A percentile compares a stretch with the other conserved stretches of the same genome.
phyloP scores from a whole-genome alignment of 768 basidiomycete genomes.

The Termitomyces sp. region DNA sequence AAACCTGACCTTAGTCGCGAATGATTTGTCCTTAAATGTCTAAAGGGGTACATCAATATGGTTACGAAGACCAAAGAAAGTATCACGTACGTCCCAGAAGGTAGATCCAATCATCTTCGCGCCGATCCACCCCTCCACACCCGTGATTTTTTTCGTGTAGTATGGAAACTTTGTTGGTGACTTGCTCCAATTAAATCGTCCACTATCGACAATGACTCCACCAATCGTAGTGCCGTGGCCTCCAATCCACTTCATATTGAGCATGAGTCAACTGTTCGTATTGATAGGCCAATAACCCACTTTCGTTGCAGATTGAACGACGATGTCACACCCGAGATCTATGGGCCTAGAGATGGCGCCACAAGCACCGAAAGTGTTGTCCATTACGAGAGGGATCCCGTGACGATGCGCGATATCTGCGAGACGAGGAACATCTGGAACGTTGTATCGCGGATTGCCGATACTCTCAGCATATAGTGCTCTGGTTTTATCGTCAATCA shows the following conservation, averaged over 20 bases:
- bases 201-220: conserved; percentile 57
- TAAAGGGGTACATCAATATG: neutral
- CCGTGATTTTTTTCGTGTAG: conserved; percentile 8
- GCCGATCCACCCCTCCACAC: conserved; percentile 7
- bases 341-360: conserved; percentile 32
- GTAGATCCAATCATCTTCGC: conserved; percentile 9
- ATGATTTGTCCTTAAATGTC: conserved; percentile 15
- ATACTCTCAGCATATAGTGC: conserved; percentile 56
- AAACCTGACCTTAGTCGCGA: conserved; percentile 26
- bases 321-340: conserved; percentile 22
- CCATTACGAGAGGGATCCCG: conserved; percentile 57
- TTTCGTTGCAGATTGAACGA: conserved; percentile 26
- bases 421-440: conserved; percentile 47
- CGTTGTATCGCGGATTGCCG: conserved; percentile 56
- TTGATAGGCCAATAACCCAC: neutral
- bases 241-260: conserved; percentile 59
- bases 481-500: conserved; percentile 57
- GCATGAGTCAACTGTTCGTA: neutral
- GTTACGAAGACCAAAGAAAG: neutral
- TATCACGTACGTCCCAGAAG: conserved; percentile 12
- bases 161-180: conserved; percentile 40
- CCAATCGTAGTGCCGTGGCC: conserved; percentile 66
- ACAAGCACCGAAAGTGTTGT: conserved; percentile 61
- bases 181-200: conserved; percentile 52
- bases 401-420: conserved; percentile 61